Evolutionary conservation across 2,329 filamentous ascomycete species (phyloP).

Genomic region (Alternaria arbusti): DNA sequence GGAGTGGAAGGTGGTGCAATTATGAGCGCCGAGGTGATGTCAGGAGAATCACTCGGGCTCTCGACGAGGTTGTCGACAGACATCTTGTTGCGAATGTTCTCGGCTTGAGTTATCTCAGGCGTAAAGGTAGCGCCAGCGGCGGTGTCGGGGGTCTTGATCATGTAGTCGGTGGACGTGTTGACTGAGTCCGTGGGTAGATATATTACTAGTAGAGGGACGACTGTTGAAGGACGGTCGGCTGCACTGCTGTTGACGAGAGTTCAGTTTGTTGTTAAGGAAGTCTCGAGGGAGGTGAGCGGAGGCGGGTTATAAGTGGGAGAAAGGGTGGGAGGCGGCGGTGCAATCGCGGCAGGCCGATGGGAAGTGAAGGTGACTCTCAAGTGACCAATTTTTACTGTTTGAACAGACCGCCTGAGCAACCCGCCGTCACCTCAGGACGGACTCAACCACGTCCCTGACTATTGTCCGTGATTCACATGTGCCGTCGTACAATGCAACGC

Average conservation of each 20-base stretch:
- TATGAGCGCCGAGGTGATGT: background rate
- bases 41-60: background rate
- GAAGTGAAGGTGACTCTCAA: constrained; percentile 27
- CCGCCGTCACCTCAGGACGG: constrained; percentile 8
- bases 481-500: constrained; percentile 9
- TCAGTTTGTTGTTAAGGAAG: constrained; percentile 10
- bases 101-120: constrained; percentile 7
- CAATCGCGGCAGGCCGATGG: background rate
- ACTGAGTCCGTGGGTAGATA: background rate
- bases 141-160: background rate
- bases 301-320: constrained; percentile 19
- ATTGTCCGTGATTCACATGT: constrained; percentile 19
- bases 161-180: constrained; percentile 15
- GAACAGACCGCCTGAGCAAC: constrained; percentile 20
- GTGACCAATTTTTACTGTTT: constrained; percentile 27
- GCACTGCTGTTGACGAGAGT: background rate
- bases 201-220: background rate
- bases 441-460: constrained; percentile 4
- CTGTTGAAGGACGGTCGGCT: background rate
- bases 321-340: constrained; percentile 2
- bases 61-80: constrained; percentile 31
- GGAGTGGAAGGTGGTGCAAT: constrained; percentile 9
- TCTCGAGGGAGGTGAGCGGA: constrained; percentile 38
- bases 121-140: background rate
- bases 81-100: constrained; percentile 29